Evolutionary conservation across 169 alveolate species (phyloP).

Genomic region (Perkinsus marinus): DNA sequence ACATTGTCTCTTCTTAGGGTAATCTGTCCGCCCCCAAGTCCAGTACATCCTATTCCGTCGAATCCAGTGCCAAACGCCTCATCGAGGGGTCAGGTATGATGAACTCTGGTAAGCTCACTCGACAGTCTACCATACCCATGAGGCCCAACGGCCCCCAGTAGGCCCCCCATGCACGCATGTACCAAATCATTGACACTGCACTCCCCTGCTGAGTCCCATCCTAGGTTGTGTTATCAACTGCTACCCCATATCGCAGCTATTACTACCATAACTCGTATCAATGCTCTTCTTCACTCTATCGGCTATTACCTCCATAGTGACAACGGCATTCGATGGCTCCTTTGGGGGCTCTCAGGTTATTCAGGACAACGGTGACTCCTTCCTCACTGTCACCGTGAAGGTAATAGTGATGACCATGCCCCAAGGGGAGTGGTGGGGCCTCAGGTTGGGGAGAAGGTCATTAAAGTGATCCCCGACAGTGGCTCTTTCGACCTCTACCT

Average conservation of each 20-base stretch:
- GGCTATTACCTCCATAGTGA: neutral
- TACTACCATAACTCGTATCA: too few species aligned
- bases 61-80: neutral
- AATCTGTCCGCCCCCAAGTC: neutral
- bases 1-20: neutral
- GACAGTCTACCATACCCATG: neutral
- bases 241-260: too few species aligned
- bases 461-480: neutral
- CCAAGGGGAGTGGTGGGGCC: neutral
- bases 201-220: too few species aligned
- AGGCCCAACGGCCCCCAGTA: neutral
- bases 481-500: neutral
- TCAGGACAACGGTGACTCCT: neutral
- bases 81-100: neutral
- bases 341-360: neutral
- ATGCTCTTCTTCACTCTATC: neutral
- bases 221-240: too few species aligned
- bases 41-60: neutral
- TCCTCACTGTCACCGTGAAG: neutral
- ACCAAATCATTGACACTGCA: too few species aligned
- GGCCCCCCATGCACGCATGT: too few species aligned
- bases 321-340: neutral
- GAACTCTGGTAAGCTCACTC: neutral
- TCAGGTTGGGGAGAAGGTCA: neutral
- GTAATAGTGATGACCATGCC: neutral